Evolutionary conservation across 2,329 filamentous ascomycete species (phyloP).

Genomic region (Xylaria digitata): DNA sequence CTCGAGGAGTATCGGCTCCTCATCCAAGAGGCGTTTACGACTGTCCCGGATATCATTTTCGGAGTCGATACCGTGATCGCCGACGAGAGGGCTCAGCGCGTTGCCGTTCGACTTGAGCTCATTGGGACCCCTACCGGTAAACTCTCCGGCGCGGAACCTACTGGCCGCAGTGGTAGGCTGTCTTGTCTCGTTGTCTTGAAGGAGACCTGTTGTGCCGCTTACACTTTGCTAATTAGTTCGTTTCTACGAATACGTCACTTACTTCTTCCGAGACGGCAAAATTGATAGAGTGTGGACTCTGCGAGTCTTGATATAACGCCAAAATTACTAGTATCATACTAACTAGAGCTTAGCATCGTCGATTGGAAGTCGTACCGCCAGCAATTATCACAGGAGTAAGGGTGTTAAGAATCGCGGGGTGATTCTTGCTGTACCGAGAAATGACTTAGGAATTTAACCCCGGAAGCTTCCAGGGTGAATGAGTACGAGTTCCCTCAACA

Average conservation of each 20-base stretch:
- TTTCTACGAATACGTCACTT: slow-evolving; percentile 53
- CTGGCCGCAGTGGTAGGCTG: slow-evolving; percentile 40
- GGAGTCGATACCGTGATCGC: slow-evolving; percentile 47
- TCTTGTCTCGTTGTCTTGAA: neutral
- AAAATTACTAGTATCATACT: slow-evolving; percentile 1
- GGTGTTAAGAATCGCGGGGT: neutral
- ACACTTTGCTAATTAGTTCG: slow-evolving; percentile 35
- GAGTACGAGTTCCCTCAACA: neutral
- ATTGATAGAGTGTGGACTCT: slow-evolving; percentile 48
- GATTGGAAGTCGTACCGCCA: slow-evolving; percentile 26
- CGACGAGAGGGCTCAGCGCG: slow-evolving; percentile 49
- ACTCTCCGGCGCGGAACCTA: slow-evolving; percentile 48
- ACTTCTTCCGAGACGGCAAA: slow-evolving; percentile 50
- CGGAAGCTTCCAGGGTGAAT: neutral
- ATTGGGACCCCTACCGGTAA: slow-evolving; percentile 46
- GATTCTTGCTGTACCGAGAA: neutral
- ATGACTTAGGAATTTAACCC: neutral
- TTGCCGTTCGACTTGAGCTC: slow-evolving; percentile 50
- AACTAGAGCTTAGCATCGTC: slow-evolving; percentile 24
- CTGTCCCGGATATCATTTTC: slow-evolving; percentile 47
- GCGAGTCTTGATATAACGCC: neutral
- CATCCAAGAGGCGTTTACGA: slow-evolving; percentile 47
- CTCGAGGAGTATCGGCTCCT: slow-evolving; percentile 46
- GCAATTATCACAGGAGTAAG: slow-evolving; percentile 14
- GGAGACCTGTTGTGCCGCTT: slow-evolving; percentile 7